phyloP scores from a whole-genome alignment of 306 rosid genomes.

The Cucumis cinereus region DNA sequence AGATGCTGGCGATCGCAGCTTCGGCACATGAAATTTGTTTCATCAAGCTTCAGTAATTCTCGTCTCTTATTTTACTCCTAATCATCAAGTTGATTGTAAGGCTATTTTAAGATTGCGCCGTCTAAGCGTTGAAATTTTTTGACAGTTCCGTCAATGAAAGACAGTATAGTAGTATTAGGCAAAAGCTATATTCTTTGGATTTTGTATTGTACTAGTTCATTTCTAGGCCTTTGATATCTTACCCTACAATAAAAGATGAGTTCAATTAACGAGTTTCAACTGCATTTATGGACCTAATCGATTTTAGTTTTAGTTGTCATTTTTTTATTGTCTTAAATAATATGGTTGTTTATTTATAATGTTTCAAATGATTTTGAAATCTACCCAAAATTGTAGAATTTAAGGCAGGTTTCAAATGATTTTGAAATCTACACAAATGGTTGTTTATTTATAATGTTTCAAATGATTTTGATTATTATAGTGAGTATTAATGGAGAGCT shows the following conservation, averaged over 20 bases:
- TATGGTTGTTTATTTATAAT: not conserved
- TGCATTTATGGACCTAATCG: not conserved
- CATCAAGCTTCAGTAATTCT: not conserved
- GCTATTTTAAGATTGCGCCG: not conserved
- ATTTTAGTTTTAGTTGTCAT: not conserved
- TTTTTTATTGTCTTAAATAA: too few relatives aligned
- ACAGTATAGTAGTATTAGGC: not conserved
- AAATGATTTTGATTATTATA: too few relatives aligned
- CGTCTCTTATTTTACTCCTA: not conserved
- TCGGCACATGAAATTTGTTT: slow-evolving; percentile 41
- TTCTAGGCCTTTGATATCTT: not conserved
- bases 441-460: too few relatives aligned
- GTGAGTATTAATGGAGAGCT: too few relatives aligned
- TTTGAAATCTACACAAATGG: too few relatives aligned
- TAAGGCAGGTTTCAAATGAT: not conserved
- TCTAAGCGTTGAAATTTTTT: not conserved
- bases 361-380: not conserved
- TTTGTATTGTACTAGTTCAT: not conserved
- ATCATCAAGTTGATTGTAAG: not conserved
- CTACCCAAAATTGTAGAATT: not conserved
- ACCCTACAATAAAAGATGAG: not conserved
- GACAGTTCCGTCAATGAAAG: not conserved
- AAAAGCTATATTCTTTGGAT: not conserved
- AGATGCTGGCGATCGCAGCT: slow-evolving; percentile 96
- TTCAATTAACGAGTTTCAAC: not conserved